Evolutionary conservation across 2,329 filamentous ascomycete genomes (phyloP).

Genomic region (Xylaria sp.): DNA sequence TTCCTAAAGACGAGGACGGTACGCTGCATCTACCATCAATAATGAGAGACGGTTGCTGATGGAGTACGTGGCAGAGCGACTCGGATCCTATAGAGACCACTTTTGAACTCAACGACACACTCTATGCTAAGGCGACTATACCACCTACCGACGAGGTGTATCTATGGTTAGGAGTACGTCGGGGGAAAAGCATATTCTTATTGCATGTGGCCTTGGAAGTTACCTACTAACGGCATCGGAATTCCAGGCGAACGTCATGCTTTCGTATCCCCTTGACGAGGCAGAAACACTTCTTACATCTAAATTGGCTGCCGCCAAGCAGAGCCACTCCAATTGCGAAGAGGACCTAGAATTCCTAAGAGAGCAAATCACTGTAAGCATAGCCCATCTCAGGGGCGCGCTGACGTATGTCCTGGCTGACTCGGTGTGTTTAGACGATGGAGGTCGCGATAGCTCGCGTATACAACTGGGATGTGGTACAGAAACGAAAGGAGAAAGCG

Average conservation of each 20-base stretch:
- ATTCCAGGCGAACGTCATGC: constrained; percentile 89
- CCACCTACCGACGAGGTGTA: constrained; percentile 90
- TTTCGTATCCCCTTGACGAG: constrained; percentile 91
- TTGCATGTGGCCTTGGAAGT: not conserved
- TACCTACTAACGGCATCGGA: constrained; percentile 9
- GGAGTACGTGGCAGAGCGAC: constrained; percentile 53
- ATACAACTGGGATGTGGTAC: constrained; percentile 99
- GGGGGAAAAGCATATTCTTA: not conserved
- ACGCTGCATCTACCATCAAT: constrained; percentile 27
- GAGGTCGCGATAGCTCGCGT: constrained; percentile 96
- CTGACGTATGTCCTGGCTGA: constrained; percentile 22
- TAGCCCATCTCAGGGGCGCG: constrained; percentile 30
- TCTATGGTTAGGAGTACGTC: constrained; percentile 88
- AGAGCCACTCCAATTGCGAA: constrained; percentile 86
- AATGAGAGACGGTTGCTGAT: constrained; percentile 8
- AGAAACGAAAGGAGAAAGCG: constrained; percentile 89
- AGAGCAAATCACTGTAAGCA: constrained; percentile 89
- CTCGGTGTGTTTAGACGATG: constrained; percentile 74
- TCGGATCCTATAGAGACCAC: constrained; percentile 85
- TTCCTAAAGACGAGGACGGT: constrained; percentile 84
- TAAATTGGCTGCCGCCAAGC: constrained; percentile 82
- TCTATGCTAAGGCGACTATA: constrained; percentile 88
- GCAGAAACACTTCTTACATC: constrained; percentile 80
- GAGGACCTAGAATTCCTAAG: constrained; percentile 95
- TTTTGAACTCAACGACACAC: constrained; percentile 95